Evolutionary conservation across 2,329 filamentous ascomycete genomes (phyloP), one percentile per base, ranked within the genome.

Genomic region (Apiospora kogelbergensis): DNA sequence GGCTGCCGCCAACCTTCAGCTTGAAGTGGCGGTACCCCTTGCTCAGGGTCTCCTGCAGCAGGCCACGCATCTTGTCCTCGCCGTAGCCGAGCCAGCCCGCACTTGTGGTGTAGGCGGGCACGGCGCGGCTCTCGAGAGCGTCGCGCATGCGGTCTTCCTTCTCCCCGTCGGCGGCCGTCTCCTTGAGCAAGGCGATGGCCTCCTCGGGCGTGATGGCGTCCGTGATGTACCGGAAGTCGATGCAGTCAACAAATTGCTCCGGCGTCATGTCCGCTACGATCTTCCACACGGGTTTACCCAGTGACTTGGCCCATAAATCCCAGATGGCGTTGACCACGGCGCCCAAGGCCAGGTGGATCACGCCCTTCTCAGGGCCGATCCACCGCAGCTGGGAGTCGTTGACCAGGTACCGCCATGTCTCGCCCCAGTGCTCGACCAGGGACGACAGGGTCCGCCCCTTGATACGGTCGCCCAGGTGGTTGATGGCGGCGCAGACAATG

Each of bases 161-260:
- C 53, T 60, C 11, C 6, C 53, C 53, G 46, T 89, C 90, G 1
- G 80, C 74, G 80, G 93, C 90, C 26, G 86, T 82, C 76, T 88
- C 87, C 74, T 86, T 87, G 60, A 97, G 84, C 77, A 97, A 84
- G 26, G 84, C 84, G 45, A 97, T 79, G 0, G 94, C 94, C 80
- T 97, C 94, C 48, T 93, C 91, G 0, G 93, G 93, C 0, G 94
- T 97, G 73, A 97, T 85, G n/a, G 93, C 94, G 81, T 97, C 94
- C 30, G 93, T 96, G 80, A 97, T 97, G 82, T 98, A 97, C 65
- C 94, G 88, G 84, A 97, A 98, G 82, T 97, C 95, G 78, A 98
- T 95, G 82, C 94, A 95, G 70, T 86, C 82, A 66, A 97, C 94
- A 66, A 97, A 89, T 82, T 97, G 91, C 81, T 96, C 92, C 0